A percentile compares a stretch with the other conserved stretches of the same genome.
Conservation (phyloP, 192 early-diverging fungal species). For the Physocladia obscura region DNA sequence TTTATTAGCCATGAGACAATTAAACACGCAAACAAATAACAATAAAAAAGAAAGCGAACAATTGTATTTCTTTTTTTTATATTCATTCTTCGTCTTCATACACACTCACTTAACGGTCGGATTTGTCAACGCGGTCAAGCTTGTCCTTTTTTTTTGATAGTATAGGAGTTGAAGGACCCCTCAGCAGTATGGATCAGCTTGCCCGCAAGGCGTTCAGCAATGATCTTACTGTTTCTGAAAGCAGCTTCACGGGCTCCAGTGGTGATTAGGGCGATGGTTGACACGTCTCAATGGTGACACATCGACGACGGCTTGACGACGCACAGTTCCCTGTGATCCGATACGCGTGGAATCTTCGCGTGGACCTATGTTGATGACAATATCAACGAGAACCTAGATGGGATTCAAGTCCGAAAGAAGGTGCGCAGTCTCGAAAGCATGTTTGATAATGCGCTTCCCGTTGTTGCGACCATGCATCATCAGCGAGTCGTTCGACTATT, state of each 20-base stretch:
- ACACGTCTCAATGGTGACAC: conserved; percentile 96
- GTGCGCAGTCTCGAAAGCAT: conserved; percentile 99
- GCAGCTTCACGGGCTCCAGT: conserved; percentile 95
- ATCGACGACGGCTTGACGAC: conserved; percentile 99
- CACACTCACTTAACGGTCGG: conserved; percentile 39
- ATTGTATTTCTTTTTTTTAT: background rate
- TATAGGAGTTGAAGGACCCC: conserved; percentile 99
- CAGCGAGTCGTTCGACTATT: conserved; percentile 95
- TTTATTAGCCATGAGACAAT: background rate
- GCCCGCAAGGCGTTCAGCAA: conserved; percentile 98
- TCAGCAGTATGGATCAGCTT: conserved; percentile 95
- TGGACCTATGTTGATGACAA: conserved; percentile 98
- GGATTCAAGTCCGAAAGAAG: conserved; percentile 97
- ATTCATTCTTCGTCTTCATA: background rate
- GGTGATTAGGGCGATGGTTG: conserved; percentile 92
- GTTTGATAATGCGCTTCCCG: conserved; percentile 99
- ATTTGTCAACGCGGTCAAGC: conserved; percentile 85
- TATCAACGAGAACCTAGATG: conserved; percentile 95
- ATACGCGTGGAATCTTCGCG: conserved; percentile 99
- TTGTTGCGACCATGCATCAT: conserved; percentile 99
- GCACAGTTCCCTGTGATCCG: conserved; percentile 93
- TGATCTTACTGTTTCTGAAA: conserved; percentile 99
- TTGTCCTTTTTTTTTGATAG: conserved; percentile 99
- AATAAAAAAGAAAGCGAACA: background rate
- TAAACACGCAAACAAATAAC: background rate